Evolutionary conservation across 371 early-diverging fungal genomes (phyloP), one percentile per base, ranked within the genome.

Genomic region (Rhizopus delemar): DNA sequence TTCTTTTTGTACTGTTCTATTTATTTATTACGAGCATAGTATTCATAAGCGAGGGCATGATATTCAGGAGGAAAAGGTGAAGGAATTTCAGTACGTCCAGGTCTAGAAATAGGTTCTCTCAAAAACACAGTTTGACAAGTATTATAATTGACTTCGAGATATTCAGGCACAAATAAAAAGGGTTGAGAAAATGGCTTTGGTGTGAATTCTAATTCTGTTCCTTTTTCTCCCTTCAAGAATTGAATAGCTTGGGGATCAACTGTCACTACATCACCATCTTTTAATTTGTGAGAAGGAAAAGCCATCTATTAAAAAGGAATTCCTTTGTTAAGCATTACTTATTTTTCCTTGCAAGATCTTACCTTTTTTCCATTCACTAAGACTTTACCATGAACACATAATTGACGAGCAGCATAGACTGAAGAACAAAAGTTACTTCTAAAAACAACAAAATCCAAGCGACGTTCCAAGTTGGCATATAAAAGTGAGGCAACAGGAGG

Each of bases 101-200:
- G 93, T 72, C 92, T 84, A n/a, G 92, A 90, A 51, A 93, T 84
- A 31, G 98, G 97, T 36, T 88, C 74, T 57, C 96, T 88, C 56
- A 98, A 75, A 70, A 94, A 94, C 48, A 94, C 88, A 16, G 87
- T 78, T 35, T 91, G 90, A 84, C 94, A 94, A 8, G 93, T 94
- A 67, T 87, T 87, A 80, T 94, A 98, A 80, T 94, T 90, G 65
- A 97, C 97, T 82, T 98, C 97, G 41, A 97, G 90, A 72, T 98
- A 98, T 60, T 93, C 90, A 16, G 98, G 98, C 12, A 93, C 83
- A 72, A 96, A 98, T 86, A 97, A 84, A 84, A 90, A 95, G 13
- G 97, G 96, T 65, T 93, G 93, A 72, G 91, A 90, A 74, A 81
- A 96, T 12, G 89, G 87, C 34, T 81, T 80, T 8, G 91, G 87